Base-by-base conservation (phyloP, 768 basidiomycete species). In the Epithele typhae region DNA sequence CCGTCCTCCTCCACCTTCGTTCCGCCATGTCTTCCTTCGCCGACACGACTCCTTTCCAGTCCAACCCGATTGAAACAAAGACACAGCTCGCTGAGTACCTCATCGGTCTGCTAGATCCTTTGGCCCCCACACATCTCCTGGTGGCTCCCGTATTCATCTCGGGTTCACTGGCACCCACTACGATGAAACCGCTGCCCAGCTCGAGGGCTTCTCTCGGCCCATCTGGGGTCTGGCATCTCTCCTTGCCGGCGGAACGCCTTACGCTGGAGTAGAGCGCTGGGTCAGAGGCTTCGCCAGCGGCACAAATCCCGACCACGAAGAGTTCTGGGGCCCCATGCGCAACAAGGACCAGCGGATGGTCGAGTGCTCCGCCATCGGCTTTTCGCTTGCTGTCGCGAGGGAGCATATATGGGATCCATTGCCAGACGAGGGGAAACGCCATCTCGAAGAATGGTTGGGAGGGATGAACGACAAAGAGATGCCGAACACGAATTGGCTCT, bases 401-500 rank as follows among this genome's bases (percentile, higher is more conserved):
- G 78, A 86, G 52, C 70, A 79, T 46, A 63, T 88, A 17, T 87
- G 81, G 77, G 75, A 82, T 58, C 74, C 74, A 14, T 61, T 85
- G n/a, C 68, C 66, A 41, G 67, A 70, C 3, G 65, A 72, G 48
- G 76, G 72, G 10, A 81, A 82, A 64, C 63, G 62, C 48, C 73
- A 79, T 49, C 71, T 87, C 32, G 83, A 79, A 52, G 46, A 66
- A 66, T 88, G 86, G 82, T 69, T 88, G 3, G 78, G 81, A 7
- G 78, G 81, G 0, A 87, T 88, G 76, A 88, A 87, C 58, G 81
- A 83, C 63, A 87, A 87, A 69, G 76, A 82, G 51, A 87, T 88
- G 84, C 84, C 85, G 21, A 84, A 87, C 59, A 87, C 85, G 6
- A 88, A 88, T 57, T 87, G 86, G 84, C 70, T 90, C 5, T 88